phyloP scores from a whole-genome alignment of 1,284 basidiomycete species.

The Austroboletus novae-zelandiae region DNA sequence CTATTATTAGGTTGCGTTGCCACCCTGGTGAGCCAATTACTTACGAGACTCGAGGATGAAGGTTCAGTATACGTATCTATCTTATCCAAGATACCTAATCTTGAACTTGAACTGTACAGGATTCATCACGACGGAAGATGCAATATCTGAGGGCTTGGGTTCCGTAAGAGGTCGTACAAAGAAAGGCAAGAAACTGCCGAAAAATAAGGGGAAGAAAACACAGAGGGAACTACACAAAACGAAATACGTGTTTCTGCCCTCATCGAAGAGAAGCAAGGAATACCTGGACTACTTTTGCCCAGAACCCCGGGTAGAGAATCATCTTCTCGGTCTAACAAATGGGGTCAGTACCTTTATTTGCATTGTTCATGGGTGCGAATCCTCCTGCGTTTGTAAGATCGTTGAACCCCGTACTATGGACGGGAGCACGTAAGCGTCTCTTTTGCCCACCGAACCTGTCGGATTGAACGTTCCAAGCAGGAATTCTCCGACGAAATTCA shows the following conservation, averaged over 20 bases:
- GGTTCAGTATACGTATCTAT: constrained; percentile 38
- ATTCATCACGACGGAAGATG: constrained; percentile 55
- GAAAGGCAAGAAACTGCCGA: constrained; percentile 42
- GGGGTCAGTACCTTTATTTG: constrained; percentile 40
- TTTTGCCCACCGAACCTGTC: background rate
- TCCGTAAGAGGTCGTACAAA: constrained; percentile 40
- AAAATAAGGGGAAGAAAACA: constrained; percentile 44
- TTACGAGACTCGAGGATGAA: constrained; percentile 68
- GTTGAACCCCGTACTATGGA: constrained; percentile 21
- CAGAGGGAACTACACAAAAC: constrained; percentile 55
- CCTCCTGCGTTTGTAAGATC: constrained; percentile 5
- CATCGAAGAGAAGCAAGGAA: constrained; percentile 40
- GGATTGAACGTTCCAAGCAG: constrained; percentile 6
- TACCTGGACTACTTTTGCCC: constrained; percentile 72
- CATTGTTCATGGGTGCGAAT: constrained; percentile 1
- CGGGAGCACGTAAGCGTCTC: constrained; percentile 22
- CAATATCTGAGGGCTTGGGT: constrained; percentile 50
- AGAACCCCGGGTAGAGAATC: constrained; percentile 53
- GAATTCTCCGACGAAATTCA: background rate
- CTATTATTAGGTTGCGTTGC: constrained; percentile 49
- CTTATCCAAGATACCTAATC: constrained; percentile 7
- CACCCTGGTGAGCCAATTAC: constrained; percentile 55
- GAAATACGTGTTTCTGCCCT: constrained; percentile 54
- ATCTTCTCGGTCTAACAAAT: constrained; percentile 55
- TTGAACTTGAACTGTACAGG: constrained; percentile 36